Conservation (phyloP, 1,284 basidiomycete species). For the Ceratobasidium sp. region DNA sequence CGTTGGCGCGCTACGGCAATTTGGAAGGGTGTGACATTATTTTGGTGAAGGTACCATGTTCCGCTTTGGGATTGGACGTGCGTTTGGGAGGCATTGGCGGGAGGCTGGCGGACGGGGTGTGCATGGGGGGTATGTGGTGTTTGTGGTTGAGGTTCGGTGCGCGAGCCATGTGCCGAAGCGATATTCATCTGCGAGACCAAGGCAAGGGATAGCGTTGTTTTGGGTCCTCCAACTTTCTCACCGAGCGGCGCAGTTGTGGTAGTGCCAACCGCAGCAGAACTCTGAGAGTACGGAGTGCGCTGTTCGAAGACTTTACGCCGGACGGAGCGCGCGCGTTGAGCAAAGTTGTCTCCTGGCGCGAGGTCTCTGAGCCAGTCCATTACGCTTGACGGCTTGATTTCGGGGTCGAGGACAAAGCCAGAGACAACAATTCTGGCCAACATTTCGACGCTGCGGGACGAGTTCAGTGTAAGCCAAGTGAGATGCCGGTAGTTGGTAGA, state of each 20-base stretch:
- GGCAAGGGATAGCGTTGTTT: constrained; percentile 34
- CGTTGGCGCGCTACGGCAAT: constrained; percentile 71
- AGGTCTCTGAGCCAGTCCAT: constrained; percentile 36
- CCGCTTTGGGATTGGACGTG: constrained; percentile 33
- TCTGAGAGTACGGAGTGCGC: constrained; percentile 27
- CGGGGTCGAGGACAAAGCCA: constrained; percentile 91
- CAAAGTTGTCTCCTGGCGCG: constrained; percentile 43
- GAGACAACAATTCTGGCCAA: constrained; percentile 91
- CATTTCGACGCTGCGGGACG: constrained; percentile 77
- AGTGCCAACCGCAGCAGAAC: not conserved
- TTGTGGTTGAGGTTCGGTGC: constrained; percentile 14
- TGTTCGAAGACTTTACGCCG: constrained; percentile 41
- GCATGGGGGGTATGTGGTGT: constrained; percentile 15
- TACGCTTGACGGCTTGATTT: constrained; percentile 61
- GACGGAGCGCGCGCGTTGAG: constrained; percentile 34
- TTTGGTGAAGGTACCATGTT: constrained; percentile 35
- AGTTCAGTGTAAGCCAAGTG: constrained; percentile 13
- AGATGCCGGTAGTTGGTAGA: constrained; percentile 20
- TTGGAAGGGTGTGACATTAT: constrained; percentile 74
- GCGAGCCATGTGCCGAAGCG: constrained; percentile 30
- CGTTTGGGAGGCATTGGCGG: constrained; percentile 38
- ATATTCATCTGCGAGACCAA: constrained; percentile 34
- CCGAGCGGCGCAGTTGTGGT: constrained; percentile 22
- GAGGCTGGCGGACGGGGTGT: not conserved
- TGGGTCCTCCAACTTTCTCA: constrained; percentile 9